These are phyloP conservation scores for Aspergillus ibericus DNA, from an alignment of 2,329 filamentous ascomycete species.

Conservation along the genomic window DNA sequence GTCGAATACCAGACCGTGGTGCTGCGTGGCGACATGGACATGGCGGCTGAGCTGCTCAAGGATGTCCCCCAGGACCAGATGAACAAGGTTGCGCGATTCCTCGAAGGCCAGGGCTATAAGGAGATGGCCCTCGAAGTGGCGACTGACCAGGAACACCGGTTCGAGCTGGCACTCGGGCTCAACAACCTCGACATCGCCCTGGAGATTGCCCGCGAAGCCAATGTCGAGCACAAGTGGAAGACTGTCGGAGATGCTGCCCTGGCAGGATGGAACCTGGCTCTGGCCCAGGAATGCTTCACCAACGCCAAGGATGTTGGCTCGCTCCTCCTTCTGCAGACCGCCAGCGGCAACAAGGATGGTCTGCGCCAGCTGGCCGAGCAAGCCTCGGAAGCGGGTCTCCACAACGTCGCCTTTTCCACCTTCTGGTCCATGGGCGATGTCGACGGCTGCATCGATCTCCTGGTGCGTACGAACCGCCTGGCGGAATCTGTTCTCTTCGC, in stretches of 20 bases:
- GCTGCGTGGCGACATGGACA: constrained; percentile 87
- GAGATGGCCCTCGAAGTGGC: constrained; percentile 92
- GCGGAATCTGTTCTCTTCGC: constrained; percentile 89
- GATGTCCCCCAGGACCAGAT: constrained; percentile 89
- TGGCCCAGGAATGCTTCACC: constrained; percentile 90
- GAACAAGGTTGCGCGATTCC: constrained; percentile 96
- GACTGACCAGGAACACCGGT: constrained; percentile 93
- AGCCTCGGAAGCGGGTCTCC: constrained; percentile 72
- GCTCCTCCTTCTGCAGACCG: constrained; percentile 81
- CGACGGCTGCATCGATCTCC: constrained; percentile 74
- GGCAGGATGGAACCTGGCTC: constrained; percentile 76
- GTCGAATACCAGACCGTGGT: constrained; percentile 97
- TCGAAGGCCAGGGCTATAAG: constrained; percentile 96
- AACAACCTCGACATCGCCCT: constrained; percentile 83
- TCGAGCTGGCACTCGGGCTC: constrained; percentile 82
- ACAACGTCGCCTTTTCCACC: constrained; percentile 91
- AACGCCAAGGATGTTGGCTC: constrained; percentile 89
- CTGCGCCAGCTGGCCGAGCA: constrained; percentile 70
- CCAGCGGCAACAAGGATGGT: constrained; percentile 75
- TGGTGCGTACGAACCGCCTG: constrained; percentile 73
- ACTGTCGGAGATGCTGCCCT: constrained; percentile 91
- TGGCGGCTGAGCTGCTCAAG: constrained; percentile 78
- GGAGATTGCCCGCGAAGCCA: constrained; percentile 76
- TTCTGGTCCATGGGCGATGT: constrained; percentile 85
- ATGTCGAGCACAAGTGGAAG: constrained; percentile 98